Conservation (phyloP, 139 green algal genomes). For the Chlamydomonas asymmetrica region DNA sequence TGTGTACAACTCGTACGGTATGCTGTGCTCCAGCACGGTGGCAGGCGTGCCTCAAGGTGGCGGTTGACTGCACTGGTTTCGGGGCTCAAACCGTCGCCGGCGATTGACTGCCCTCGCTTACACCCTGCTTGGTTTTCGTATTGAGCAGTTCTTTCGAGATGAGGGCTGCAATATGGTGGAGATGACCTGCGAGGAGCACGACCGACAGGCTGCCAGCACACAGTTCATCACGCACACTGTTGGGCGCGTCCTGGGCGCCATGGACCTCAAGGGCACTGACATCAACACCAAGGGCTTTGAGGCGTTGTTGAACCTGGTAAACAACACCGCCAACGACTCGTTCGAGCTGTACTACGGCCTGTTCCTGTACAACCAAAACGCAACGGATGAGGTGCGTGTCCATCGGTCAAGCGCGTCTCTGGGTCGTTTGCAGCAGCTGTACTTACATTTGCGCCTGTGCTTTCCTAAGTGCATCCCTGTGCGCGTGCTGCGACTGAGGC, state of each 20-base stretch:
- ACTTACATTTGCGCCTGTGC: no score
- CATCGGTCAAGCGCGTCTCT: not conserved
- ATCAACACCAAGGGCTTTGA: conserved; percentile 96
- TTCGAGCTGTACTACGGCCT: conserved; percentile 99
- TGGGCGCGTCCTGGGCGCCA: conserved; percentile 81
- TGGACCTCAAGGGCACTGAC: conserved; percentile 72
- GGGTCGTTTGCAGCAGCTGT: no score
- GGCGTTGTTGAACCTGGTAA: conserved; percentile 90
- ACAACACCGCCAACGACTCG: conserved; percentile 96
- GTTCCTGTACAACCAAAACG: conserved; percentile 98
- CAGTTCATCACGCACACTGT: conserved; percentile 99
- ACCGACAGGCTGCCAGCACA: conserved; percentile 87
- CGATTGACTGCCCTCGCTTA: no score
- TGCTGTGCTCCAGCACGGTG: no score
- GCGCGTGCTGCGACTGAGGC: no score
- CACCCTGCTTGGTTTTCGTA: not conserved
- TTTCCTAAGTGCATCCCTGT: no score
- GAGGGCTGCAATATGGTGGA: conserved; percentile 97
- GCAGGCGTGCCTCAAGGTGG: no score
- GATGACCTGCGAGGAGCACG: conserved; percentile 98
- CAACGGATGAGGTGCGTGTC: conserved; percentile 68
- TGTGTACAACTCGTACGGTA: no score
- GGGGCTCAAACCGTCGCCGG: no score
- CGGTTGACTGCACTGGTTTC: no score
- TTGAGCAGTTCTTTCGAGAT: conserved; percentile 63